Evolutionary conservation across 2,329 filamentous ascomycete species (phyloP).

Genomic region (Epicoccum nigrum): DNA sequence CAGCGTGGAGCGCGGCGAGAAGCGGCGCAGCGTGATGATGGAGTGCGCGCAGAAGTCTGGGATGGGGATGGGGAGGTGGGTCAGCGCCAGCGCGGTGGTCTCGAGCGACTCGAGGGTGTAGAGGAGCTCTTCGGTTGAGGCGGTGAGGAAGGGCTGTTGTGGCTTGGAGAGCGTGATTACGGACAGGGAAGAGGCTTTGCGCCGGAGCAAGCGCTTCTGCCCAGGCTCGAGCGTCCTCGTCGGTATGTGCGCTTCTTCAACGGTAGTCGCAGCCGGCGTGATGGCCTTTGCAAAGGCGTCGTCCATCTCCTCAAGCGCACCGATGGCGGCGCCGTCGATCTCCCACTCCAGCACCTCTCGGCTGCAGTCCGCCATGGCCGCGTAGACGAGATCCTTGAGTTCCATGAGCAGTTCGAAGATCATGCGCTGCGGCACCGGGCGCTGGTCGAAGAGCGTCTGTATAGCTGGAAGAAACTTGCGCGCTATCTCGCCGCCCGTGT

Average conservation of each 20-base stretch:
- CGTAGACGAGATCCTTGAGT: constrained; percentile 40
- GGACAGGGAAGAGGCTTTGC: constrained; percentile 25
- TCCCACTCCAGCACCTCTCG: constrained; percentile 41
- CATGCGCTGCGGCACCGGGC: constrained; percentile 41
- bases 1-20: constrained; percentile 33
- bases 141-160: constrained; percentile 29
- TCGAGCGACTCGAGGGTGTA: constrained; percentile 44
- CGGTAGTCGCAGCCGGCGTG: constrained; percentile 17
- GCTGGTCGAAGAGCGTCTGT: constrained; percentile 39
- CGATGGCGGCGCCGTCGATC: constrained; percentile 27
- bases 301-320: constrained; percentile 40
- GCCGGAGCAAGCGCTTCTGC: constrained; percentile 23
- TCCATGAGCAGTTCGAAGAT: constrained; percentile 46
- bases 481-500: constrained; percentile 42
- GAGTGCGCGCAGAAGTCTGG: constrained; percentile 42
- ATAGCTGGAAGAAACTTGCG: constrained; percentile 42
- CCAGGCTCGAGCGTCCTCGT: constrained; percentile 8
- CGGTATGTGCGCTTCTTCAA: constrained; percentile 2
- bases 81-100: constrained; percentile 38
- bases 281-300: constrained; percentile 33
- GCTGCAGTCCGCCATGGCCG: constrained; percentile 34
- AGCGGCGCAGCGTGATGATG: constrained; percentile 37
- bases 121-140: constrained; percentile 30
- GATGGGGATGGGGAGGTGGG: constrained; percentile 31
- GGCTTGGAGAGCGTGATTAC: constrained; percentile 13